Evolutionary conservation across 2,329 filamentous ascomycete genomes (phyloP).

Genomic region (Alternaria longipes): DNA sequence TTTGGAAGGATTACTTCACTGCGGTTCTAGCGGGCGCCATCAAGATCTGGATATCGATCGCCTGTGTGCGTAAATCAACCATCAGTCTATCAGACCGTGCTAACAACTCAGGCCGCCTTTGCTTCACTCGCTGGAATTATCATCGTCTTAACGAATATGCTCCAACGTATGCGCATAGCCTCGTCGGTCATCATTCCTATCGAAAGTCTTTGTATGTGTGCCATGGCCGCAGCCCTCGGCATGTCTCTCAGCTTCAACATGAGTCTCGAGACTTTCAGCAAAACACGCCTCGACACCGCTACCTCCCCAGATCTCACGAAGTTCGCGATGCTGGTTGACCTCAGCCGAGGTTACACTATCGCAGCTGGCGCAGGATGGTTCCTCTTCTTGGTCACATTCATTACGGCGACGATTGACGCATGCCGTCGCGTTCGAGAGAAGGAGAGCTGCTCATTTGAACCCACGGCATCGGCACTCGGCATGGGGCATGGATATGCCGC

Average conservation of each 20-base stretch:
- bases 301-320: constrained; percentile 26
- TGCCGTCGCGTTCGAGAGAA: constrained; percentile 25
- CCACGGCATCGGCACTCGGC: constrained; percentile 41
- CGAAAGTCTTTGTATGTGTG: constrained; percentile 35
- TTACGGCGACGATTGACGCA: constrained; percentile 25
- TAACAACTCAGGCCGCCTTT: constrained; percentile 33
- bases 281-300: constrained; percentile 21
- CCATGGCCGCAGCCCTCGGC: constrained; percentile 34
- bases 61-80: constrained; percentile 26
- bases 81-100: neutral
- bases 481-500: constrained; percentile 38
- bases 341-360: constrained; percentile 34
- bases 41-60: constrained; percentile 39
- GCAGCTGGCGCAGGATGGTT: constrained; percentile 28
- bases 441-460: constrained; percentile 42
- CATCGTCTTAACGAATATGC: constrained; percentile 27
- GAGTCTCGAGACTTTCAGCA: constrained; percentile 21
- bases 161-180: constrained; percentile 29
- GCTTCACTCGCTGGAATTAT: constrained; percentile 27
- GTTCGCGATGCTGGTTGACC: constrained; percentile 32
- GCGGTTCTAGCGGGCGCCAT: constrained; percentile 21
- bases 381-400: constrained; percentile 26
- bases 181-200: constrained; percentile 30
- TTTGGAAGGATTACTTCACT: constrained; percentile 34
- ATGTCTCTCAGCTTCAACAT: constrained; percentile 32